Evolutionary conservation across 441 rosid genomes (phyloP).

Genomic region (Populus trichocarpa): DNA sequence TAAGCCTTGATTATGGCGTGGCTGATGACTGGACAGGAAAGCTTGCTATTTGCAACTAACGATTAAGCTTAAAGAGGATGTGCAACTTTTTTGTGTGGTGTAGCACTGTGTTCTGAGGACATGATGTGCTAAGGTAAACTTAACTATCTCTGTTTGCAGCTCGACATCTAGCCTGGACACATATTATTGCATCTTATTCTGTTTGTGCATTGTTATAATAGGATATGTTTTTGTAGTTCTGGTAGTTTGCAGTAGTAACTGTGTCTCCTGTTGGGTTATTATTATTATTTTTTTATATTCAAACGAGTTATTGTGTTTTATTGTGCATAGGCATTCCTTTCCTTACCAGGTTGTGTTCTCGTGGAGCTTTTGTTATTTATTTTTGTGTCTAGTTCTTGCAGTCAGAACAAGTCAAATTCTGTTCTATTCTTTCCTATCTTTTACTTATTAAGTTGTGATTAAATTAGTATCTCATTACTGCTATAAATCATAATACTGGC

Average conservation of each 20-base stretch:
- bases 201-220: neutral
- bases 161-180: neutral
- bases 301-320: neutral
- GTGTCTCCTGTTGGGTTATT: neutral
- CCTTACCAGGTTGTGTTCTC: neutral
- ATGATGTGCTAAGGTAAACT: constrained; percentile 34
- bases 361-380: neutral
- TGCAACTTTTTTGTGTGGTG: constrained; percentile 21
- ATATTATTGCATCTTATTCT: neutral
- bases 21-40: constrained; percentile 60
- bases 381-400: neutral
- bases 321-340: neutral
- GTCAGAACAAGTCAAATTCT: neutral
- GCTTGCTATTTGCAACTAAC: constrained; percentile 70
- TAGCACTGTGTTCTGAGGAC: constrained; percentile 16
- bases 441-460: neutral
- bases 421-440: neutral
- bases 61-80: constrained; percentile 21
- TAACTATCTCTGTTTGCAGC: constrained; percentile 10
- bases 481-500: neutral
- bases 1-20: constrained; percentile 81
- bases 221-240: constrained; percentile 7
- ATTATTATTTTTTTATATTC: neutral
- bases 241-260: neutral
- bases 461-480: neutral